Percentiles rank a stretch among this genome's conserved stretches.
Evolutionary conservation across 2,329 filamentous ascomycete genomes (phyloP).

Genomic region (Apiospora phragmitis): DNA sequence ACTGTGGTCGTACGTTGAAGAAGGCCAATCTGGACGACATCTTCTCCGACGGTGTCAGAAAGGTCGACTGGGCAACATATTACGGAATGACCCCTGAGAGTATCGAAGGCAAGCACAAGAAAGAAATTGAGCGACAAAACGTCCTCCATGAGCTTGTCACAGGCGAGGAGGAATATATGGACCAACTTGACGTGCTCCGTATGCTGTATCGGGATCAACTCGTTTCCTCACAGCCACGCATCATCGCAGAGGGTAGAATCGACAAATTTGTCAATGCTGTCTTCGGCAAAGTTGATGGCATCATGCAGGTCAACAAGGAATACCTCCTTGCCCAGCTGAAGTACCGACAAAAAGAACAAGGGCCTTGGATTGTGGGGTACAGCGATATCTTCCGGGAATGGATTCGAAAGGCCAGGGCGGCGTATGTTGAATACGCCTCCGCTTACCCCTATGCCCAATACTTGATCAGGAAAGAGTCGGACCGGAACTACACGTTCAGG

Average conservation of each 20-base stretch:
- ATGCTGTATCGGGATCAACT: constrained; percentile 85
- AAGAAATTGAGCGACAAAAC: constrained; percentile 91
- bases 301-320: constrained; percentile 90
- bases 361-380: constrained; percentile 90
- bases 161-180: constrained; percentile 88
- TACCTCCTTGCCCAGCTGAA: constrained; percentile 91
- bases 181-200: constrained; percentile 82
- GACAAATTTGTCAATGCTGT: constrained; percentile 80
- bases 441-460: constrained; percentile 83
- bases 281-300: constrained; percentile 86
- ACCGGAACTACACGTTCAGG: constrained; percentile 82
- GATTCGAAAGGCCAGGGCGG: constrained; percentile 88
- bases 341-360: constrained; percentile 95
- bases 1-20: constrained; percentile 91
- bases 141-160: constrained; percentile 94
- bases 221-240: constrained; percentile 68
- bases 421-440: constrained; percentile 90
- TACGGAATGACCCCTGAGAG: constrained; percentile 81
- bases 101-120: constrained; percentile 70
- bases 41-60: constrained; percentile 65
- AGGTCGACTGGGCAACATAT: constrained; percentile 86
- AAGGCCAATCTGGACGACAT: constrained; percentile 86
- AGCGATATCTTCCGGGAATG: constrained; percentile 98
- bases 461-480: constrained; percentile 79
- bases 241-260: constrained; percentile 77